Evolutionary conservation across 306 rosid species (phyloP).

Genomic region (Cyamopsis tetragonoloba): DNA sequence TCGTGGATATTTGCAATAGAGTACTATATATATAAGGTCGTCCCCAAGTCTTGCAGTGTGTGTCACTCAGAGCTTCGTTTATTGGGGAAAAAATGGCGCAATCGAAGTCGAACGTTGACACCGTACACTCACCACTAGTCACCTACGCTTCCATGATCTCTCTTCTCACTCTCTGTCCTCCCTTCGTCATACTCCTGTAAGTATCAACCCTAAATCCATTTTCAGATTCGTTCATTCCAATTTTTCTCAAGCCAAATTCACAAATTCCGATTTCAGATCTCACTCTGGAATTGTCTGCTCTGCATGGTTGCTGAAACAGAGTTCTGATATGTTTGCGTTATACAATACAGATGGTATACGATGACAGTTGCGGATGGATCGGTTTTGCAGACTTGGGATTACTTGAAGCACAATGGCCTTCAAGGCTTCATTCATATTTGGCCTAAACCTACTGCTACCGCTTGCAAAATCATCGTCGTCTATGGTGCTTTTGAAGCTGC

Average conservation of each 20-base stretch:
- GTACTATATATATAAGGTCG: neutral
- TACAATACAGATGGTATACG: constrained; percentile 82
- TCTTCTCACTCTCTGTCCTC: constrained; percentile 80
- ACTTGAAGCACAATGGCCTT: constrained; percentile 45
- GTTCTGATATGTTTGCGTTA: too few relatives aligned
- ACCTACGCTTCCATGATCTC: constrained; percentile 79
- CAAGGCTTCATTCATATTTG: constrained; percentile 50
- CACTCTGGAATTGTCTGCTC: too few relatives aligned
- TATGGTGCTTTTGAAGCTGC: constrained; percentile 77
- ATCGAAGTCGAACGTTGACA: constrained; percentile 27
- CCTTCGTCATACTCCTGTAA: constrained; percentile 81
- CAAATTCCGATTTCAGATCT: too few relatives aligned
- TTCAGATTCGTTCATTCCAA: neutral
- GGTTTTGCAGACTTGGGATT: constrained; percentile 39
- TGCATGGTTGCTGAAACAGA: too few relatives aligned
- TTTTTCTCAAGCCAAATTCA: too few relatives aligned
- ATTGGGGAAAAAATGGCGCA: constrained; percentile 34
- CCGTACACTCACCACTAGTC: constrained; percentile 76
- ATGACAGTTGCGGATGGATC: constrained; percentile 90
- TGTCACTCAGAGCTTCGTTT: too few relatives aligned
- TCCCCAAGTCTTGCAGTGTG: too few relatives aligned
- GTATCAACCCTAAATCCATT: neutral
- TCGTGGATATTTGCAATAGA: too few relatives aligned
- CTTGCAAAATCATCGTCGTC: constrained; percentile 56
- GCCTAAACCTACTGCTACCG: constrained; percentile 72